Base-by-base conservation (phyloP, 345 rosid species). In the Rhodomyrtus tomentosa region DNA sequence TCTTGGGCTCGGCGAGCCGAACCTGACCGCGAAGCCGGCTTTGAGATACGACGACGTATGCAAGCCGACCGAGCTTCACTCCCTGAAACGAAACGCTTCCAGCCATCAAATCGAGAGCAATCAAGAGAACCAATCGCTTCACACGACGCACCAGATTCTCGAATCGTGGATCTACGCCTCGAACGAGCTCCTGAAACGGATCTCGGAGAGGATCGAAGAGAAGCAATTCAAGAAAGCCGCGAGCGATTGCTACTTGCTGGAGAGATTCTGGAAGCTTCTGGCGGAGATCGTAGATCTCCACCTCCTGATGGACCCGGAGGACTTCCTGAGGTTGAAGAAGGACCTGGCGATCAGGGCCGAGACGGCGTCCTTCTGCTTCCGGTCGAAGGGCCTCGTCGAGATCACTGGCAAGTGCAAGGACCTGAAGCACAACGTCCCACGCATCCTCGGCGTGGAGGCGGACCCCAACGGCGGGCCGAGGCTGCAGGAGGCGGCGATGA, bases 401-500 rank as follows among this genome's bases (percentile, higher is more conserved):
- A 88, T 95, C 51, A 93, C 92, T 82, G 91, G 83, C 83, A 79
- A 59, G 85, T 92, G 94, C 62, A 92, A 92, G 81, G 98, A 95
- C 51, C 85, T 98, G 82, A 93, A 92, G 84, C 96, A 98, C 73
- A 92, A 87, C 54, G 96, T 98, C 1, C 99, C 99, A 59, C 85
- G 12, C 59, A 89, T 98, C 18, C 79, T 96, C 9, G 96, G 85
- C 4, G 99, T 94, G 50, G 98, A 93, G 91, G 99, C 92, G 54
- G 99, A 98, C 84, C 99, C 99, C 0, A 92, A 84, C n/a, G 99
- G 99, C 15, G 99, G 98, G 81, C 98, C 99, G 51, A 92, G 95
- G 87, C 84, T 98, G 20, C 98, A 96, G 55, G 98, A 96, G 58
- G 96, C 99, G 76, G 99, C 99, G 51, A 98, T 98, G 98, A 90